Evolutionary conservation across 805 yeast genomes (phyloP), one percentile per base, ranked within the genome.

Genomic region (Yarrowia sp.): DNA sequence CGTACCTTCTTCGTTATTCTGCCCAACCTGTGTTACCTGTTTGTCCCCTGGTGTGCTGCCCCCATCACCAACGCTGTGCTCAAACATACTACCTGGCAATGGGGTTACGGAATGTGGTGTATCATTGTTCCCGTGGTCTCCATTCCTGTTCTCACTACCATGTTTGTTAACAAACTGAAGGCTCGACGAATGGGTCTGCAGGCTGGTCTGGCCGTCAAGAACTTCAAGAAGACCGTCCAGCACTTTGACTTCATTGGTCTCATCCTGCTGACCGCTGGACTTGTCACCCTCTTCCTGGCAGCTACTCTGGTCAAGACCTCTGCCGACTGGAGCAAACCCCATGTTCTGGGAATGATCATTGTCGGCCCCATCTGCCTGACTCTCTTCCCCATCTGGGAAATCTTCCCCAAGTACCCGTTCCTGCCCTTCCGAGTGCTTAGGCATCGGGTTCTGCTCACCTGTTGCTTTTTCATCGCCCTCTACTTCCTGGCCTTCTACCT

Each of bases 231-330:
- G 63, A 58, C 49, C 2, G 86, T 85, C 74, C 85, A 89, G 88
- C 81, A 82, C 70, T 71, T 87, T 49, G 96, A 89, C 72, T 74
- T 86, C 14, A 73, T 85, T 64, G 96, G 95, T 48, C 75, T 85
- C 36, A 69, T 85, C 19, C 74, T 87, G 21, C 71, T 88, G 69
- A 78, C 83, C 62, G 81, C 82, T 26, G 79, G 81, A 1, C 77
- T 89, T 22, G 91, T 90, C 44, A 82, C 87, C 68, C 78, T 89
- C 49, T 78, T 89, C 66, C 85, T 84, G 22, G 95, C 96, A 22
- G 79, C 89, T 68, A 88, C 95, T 12, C 74, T 89, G 32, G 92
- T 92, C 68, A 92, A 92, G 67, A 72, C 75, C 36, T 51, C 71
- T 1, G 68, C 76, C 2, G 78, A 79, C 61, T 89, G 96, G 96